phyloP scores from a whole-genome alignment of 1,284 basidiomycete genomes.

The Mrakiaceae sp. region DNA sequence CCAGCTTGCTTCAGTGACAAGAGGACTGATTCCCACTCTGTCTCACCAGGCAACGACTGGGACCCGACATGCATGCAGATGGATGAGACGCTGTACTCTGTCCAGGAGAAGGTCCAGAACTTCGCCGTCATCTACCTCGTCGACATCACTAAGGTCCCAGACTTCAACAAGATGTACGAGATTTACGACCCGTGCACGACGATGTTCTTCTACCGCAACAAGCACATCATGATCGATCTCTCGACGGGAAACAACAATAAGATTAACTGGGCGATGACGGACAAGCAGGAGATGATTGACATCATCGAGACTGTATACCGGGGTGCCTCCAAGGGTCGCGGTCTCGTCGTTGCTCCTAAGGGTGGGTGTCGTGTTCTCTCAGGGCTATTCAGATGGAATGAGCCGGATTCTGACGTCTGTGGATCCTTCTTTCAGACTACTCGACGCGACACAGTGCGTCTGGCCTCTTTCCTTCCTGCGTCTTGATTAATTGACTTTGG shows the following conservation, averaged over 20 bases:
- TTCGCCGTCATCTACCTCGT: conserved; percentile 93
- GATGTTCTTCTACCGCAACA: conserved; percentile 98
- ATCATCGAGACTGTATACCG: conserved; percentile 98
- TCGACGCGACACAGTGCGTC: conserved; percentile 32
- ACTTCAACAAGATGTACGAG: conserved; percentile 94
- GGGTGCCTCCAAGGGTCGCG: conserved; percentile 92
- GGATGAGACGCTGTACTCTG: conserved; percentile 91
- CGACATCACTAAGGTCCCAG: conserved; percentile 94
- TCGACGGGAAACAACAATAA: conserved; percentile 99
- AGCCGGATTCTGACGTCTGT: background rate
- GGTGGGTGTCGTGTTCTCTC: conserved; percentile 41
- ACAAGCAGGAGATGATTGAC: conserved; percentile 92
- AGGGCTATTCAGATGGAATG: background rate
- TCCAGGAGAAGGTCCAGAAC: conserved; percentile 94
- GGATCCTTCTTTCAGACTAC: conserved; percentile 27
- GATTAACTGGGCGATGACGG: conserved; percentile 94
- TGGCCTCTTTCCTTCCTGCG: too few relatives aligned
- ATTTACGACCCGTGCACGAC: conserved; percentile 90
- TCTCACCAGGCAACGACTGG: conserved; percentile 51
- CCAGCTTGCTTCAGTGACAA: too few relatives aligned
- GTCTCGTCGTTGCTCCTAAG: conserved; percentile 95
- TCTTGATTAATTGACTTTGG: background rate
- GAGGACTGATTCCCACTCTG: too few relatives aligned
- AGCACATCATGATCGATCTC: conserved; percentile 99
- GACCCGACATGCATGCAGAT: conserved; percentile 95